Evolutionary conservation across 2,329 filamentous ascomycete genomes (phyloP), one percentile per base, ranked within the genome.

Genomic region (Cytospora chrysosperma): DNA sequence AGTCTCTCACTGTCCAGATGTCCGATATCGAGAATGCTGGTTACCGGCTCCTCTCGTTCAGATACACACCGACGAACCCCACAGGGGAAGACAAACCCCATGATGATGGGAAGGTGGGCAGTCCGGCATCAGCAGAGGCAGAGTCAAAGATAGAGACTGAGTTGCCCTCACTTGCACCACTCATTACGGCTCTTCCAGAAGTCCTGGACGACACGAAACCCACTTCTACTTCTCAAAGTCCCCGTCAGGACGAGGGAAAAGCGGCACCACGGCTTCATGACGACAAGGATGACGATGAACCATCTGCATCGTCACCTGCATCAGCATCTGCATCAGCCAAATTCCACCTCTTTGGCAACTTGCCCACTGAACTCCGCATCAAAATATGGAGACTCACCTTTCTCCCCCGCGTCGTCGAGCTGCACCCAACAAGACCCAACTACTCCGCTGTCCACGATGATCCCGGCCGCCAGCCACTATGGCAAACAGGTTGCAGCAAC

Each of bases 301-400:
- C 37, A 43, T 8, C 17, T 2, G 10, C 40, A 47, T 12, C 40
- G 17, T 10, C 40, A 21, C 40, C 19, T 17, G n/a, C 6, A 47
- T 21, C 40, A 47, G n/a, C 9, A 21, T n/a, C 37, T 17, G 2
- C 37, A n/a, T 43, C 37, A n/a, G 2, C 53, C 19, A 8, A 51
- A 24, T 76, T 77, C 50, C 65, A 65, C 4, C 54, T 62, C 12
- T 77, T 77, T 51, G 67, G 69, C 13, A 58, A 67, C 8, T 68
- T 77, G 1, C 75, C 75, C 15, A 59, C 74, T 6, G 75, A 77
- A 65, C 67, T 77, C 27, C 73, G 75, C 40, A 68, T 76, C 63
- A 69, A 72, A 56, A 73, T 77, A 56, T 77, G 75, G 75, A 62
- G 69, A 24, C 63, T 69, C 37, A 73, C 75, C 4, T 73, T 76